Conservation (phyloP, 768 basidiomycete genomes). For the Postia placenta region DNA sequence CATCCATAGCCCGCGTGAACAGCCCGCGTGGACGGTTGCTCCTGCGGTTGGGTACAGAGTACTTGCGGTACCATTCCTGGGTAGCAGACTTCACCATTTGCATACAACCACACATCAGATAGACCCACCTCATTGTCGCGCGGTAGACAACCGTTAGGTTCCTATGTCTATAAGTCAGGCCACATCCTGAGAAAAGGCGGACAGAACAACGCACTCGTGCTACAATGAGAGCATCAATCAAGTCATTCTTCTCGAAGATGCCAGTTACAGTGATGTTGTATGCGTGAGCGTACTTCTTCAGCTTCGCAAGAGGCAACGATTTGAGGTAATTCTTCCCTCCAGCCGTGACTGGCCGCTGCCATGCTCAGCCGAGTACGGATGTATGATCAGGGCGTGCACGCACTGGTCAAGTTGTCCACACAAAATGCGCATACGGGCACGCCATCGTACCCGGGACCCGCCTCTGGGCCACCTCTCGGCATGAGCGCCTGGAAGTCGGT, state of each 20-base stretch:
- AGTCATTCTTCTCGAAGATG: conserved; percentile 73
- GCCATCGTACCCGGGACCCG: conserved; percentile 63
- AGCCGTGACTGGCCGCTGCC: conserved; percentile 53
- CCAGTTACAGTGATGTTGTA: conserved; percentile 61
- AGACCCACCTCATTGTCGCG: conserved; percentile 47
- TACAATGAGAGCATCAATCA: conserved; percentile 57
- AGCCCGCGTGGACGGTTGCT: conserved; percentile 27
- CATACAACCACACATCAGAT: neutral
- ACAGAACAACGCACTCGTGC: conserved; percentile 32
- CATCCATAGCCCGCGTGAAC: conserved; percentile 40
- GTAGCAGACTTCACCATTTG: too few relatives aligned
- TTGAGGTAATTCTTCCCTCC: conserved; percentile 53
- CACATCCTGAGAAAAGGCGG: neutral
- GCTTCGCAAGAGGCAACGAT: conserved; percentile 47
- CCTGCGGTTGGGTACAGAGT: conserved; percentile 50
- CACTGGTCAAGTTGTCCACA: conserved; percentile 64
- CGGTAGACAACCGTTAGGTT: conserved; percentile 54
- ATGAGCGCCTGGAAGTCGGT: conserved; percentile 73
- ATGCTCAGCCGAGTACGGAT: conserved; percentile 1
- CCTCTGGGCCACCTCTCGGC: conserved; percentile 47
- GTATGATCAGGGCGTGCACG: conserved; percentile 1
- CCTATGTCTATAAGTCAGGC: conserved; percentile 30
- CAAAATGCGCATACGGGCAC: conserved; percentile 69
- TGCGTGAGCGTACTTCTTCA: conserved; percentile 64
- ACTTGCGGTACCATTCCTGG: conserved; percentile 52